A percentile compares a stretch with the other conserved stretches of the same genome.
Evolutionary conservation across 2,329 filamentous ascomycete genomes (phyloP).

Genomic region (Diaporthe ilicicola): DNA sequence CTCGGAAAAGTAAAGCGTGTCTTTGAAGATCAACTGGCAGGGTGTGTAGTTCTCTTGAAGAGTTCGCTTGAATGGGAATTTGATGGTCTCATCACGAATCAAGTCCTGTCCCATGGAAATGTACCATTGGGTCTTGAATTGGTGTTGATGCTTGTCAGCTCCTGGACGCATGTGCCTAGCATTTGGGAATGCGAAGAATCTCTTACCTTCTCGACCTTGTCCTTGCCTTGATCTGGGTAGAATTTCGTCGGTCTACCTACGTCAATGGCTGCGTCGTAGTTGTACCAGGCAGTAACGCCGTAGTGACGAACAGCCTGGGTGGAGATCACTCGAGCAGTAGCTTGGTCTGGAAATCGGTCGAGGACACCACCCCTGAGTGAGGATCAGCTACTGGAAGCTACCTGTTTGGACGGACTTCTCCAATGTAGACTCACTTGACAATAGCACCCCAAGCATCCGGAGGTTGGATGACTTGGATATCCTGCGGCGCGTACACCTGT

Average conservation of each 20-base stretch:
- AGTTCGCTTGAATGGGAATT: not conserved
- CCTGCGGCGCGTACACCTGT: not conserved
- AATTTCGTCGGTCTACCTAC: not conserved
- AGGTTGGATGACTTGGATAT: slow-evolving; percentile 1
- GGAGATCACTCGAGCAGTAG: not conserved
- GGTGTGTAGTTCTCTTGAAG: not conserved
- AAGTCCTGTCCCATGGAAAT: slow-evolving; percentile 4
- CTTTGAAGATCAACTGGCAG: not conserved
- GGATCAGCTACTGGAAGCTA: not conserved
- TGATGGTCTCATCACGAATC: not conserved
- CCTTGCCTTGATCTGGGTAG: not conserved
- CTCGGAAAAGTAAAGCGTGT: not conserved
- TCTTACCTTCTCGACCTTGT: not conserved
- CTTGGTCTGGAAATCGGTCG: not conserved
- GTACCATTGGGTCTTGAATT: slow-evolving; percentile 3
- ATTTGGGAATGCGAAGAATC: too few species aligned
- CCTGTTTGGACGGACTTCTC: too few species aligned
- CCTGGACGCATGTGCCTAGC: not conserved
- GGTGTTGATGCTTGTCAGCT: not conserved
- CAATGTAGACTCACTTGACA: not conserved
- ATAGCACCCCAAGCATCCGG: slow-evolving; percentile 17
- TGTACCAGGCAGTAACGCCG: accelerated
- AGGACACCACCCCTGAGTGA: not conserved
- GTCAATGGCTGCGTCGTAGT: not conserved
- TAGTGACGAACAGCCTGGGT: slow-evolving; percentile 10